phyloP scores from a whole-genome alignment of 805 yeast genomes.

The Danielia reshetovae region DNA sequence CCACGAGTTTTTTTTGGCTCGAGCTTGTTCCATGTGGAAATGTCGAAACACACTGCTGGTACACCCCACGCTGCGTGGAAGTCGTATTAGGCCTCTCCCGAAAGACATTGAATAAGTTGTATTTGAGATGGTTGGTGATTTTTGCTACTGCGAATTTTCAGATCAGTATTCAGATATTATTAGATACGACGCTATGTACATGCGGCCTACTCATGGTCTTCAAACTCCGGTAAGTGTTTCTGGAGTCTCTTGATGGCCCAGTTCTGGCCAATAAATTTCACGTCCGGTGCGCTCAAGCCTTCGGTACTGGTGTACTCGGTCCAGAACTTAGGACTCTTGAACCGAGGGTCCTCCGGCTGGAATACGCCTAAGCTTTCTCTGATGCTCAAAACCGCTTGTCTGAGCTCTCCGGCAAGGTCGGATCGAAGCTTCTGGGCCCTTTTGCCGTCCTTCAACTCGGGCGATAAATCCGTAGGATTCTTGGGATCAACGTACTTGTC shows the following conservation, averaged over 20 bases:
- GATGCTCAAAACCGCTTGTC: slow-evolving; percentile 57
- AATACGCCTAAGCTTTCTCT: slow-evolving; percentile 38
- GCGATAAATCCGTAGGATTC: slow-evolving; percentile 56
- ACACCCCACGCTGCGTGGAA: no score
- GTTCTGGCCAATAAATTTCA: slow-evolving; percentile 70
- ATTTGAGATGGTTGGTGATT: no score
- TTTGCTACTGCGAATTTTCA: no score
- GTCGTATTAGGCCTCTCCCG: no score
- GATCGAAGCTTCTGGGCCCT: slow-evolving; percentile 68
- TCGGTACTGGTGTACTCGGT: slow-evolving; percentile 56
- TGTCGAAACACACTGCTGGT: no score
- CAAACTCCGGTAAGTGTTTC: slow-evolving; percentile 33
- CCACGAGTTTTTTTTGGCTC: no score
- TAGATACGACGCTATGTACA: background rate
- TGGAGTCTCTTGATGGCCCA: slow-evolving; percentile 80
- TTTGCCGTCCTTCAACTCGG: slow-evolving; percentile 57
- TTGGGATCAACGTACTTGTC: slow-evolving; percentile 47
- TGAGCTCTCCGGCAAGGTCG: slow-evolving; percentile 61
- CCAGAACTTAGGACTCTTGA: slow-evolving; percentile 75
- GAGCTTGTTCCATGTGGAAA: no score
- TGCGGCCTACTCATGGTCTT: slow-evolving; percentile 11
- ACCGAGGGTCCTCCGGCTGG: slow-evolving; percentile 63
- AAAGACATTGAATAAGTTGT: no score
- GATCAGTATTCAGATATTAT: no score
- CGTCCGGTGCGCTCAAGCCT: slow-evolving; percentile 65